Percentiles rank a stretch among this genome's conserved stretches.
Conservation (phyloP, 2,329 filamentous ascomycete species). For the Hypoxylon sp. region DNA sequence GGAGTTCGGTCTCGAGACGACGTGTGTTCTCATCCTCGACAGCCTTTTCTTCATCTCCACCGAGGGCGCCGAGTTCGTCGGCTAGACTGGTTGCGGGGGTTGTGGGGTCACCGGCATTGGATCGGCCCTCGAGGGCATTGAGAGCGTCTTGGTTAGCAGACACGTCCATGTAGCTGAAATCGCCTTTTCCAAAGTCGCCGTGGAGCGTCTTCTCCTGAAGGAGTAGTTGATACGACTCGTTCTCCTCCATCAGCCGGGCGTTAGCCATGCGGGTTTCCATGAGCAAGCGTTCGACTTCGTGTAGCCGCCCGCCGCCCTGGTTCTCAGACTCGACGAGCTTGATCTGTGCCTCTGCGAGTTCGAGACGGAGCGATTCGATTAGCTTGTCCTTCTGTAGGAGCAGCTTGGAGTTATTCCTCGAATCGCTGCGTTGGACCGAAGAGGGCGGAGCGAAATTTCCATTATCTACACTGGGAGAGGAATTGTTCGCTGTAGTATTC, state of each 20-base stretch:
- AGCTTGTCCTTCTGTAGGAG: conserved; percentile 96
- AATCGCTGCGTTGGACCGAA: conserved; percentile 88
- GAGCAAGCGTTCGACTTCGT: conserved; percentile 90
- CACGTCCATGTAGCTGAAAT: conserved; percentile 78
- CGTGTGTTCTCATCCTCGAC: conserved; percentile 75
- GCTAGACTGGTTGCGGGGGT: conserved; percentile 74
- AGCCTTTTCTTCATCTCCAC: conserved; percentile 69
- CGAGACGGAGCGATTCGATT: conserved; percentile 91
- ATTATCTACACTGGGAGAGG: conserved; percentile 77
- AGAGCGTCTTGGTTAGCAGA: conserved; percentile 75
- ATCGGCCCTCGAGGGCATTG: conserved; percentile 72
- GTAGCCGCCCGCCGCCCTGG: conserved; percentile 86
- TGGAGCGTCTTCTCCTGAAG: conserved; percentile 96
- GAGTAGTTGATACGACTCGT: conserved; percentile 96
- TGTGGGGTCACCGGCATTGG: conserved; percentile 47
- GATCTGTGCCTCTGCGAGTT: conserved; percentile 94
- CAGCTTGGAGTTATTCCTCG: conserved; percentile 88
- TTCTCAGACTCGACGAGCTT: conserved; percentile 96
- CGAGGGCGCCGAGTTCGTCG: conserved; percentile 84
- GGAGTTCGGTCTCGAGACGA: conserved; percentile 83
- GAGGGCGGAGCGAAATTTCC: conserved; percentile 89
- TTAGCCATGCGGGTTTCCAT: conserved; percentile 97
- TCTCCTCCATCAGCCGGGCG: conserved; percentile 96
- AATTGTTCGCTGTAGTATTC: conserved; percentile 64
- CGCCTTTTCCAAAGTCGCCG: conserved; percentile 87